A percentile compares a stretch with the other conserved stretches of the same genome.
Conservation (phyloP, 148 eudicot species). For the Oxyria digyna region DNA sequence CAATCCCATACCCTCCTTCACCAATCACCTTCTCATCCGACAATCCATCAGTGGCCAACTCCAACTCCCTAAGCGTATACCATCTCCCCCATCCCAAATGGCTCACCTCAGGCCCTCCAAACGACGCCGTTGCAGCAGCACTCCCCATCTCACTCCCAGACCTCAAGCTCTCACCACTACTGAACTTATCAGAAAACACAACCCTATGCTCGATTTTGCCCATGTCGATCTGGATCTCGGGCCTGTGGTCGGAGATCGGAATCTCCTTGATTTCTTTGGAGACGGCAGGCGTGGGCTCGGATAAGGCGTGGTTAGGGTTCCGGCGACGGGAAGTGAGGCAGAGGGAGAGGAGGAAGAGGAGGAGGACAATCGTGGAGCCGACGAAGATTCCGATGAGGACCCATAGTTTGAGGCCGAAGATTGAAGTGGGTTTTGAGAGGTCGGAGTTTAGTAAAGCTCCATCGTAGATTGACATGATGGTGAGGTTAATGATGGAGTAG, state of each 20-base stretch:
- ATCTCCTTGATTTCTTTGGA: conserved; percentile 66
- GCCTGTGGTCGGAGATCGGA: conserved; percentile 21
- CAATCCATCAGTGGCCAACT: conserved; percentile 56
- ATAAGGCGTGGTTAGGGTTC: conserved; percentile 10
- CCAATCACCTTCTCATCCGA: conserved; percentile 15
- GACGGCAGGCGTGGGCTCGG: conserved; percentile 29
- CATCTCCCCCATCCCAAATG: conserved; percentile 84
- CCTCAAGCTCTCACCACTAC: conserved; percentile 66
- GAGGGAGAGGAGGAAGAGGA: conserved; percentile 70
- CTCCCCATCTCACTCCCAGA: conserved; percentile 11
- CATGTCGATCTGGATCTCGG: conserved; percentile 84
- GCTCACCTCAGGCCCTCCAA: conserved; percentile 63
- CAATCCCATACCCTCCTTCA: conserved; percentile 33
- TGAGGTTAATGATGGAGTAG: neutral
- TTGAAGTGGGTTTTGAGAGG: conserved; percentile 73
- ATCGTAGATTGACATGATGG: conserved; percentile 51
- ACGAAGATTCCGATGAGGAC: conserved; percentile 84
- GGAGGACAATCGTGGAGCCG: conserved; percentile 64
- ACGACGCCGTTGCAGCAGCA: conserved; percentile 20
- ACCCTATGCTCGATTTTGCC: conserved; percentile 79
- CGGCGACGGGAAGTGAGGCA: conserved; percentile 54
- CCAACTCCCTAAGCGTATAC: conserved; percentile 78
- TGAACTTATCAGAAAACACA: conserved; percentile 56
- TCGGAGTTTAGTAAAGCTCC: conserved; percentile 54
- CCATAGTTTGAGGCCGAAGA: conserved; percentile 76